Base-by-base conservation (phyloP, 768 basidiomycete species). In the Scleroderma citrinum region DNA sequence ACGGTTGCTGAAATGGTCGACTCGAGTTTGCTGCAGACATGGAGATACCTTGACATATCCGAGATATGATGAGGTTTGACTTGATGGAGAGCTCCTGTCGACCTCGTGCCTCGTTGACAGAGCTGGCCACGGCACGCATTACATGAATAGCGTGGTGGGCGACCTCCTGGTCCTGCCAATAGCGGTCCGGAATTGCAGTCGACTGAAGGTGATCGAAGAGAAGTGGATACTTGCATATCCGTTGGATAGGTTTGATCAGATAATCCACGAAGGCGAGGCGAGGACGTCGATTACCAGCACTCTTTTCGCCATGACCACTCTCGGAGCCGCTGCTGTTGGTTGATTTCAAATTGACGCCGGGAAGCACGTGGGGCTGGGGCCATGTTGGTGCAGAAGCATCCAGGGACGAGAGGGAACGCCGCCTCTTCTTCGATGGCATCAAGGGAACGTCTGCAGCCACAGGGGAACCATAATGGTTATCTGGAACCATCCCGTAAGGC, bases 221-320 rank as follows among this genome's bases (percentile, higher is more conserved):
- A 44, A 98, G 76, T 16, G 93, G 92, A 62, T 99, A 99, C 57
- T 85, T 89, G 77, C 94, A 97, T 44, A 99, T 86, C 44, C 93
- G 76, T 67, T 99, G 95, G 14, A 97, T 78, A n/a, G 95, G 95
- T 67, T 92, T 92, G 70, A 99, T 97, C 70, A 97, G 77, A 62
- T 93, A 93, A 69, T 98, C 95, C 56, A 80, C 70, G 65, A 88
- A 82, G 49, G 76, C 74, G 32, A 88, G 76, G 19, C 78, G 77
- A 12, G 70, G 57, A 40, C 59, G 54, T 49, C 61, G 71, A 49
- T 29, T 42, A 38, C 24, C 45, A 6, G 53, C 62, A 62, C 58
- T 62, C 55, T 66, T 50, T 1, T 56, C 56, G 17, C 64, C 57
- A 42, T 67, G 65, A 2, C 65, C 67, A 16, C 55, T 58, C 45